phyloP scores from a whole-genome alignment of 1,284 basidiomycete species.

The Ganoderma sp. region DNA sequence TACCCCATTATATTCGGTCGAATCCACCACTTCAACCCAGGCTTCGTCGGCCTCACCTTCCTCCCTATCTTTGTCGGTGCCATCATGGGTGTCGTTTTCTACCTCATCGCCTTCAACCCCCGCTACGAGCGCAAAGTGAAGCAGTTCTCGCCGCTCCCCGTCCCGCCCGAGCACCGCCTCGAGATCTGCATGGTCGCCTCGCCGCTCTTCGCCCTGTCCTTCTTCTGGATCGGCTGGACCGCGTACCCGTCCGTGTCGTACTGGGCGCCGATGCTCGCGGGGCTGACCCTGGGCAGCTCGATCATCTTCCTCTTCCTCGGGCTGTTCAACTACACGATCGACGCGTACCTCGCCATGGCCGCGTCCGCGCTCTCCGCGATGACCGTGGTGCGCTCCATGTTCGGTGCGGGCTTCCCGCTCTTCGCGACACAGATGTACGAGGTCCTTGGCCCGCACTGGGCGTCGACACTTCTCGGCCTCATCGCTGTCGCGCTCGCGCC shows the following conservation, averaged over 20 bases:
- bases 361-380: slow-evolving; percentile 45
- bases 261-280: slow-evolving; percentile 42
- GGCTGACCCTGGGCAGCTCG: slow-evolving; percentile 37
- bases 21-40: slow-evolving; percentile 45
- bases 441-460: slow-evolving; percentile 44
- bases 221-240: slow-evolving; percentile 56
- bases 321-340: slow-evolving; percentile 47
- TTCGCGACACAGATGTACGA: slow-evolving; percentile 47
- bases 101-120: slow-evolving; percentile 41
- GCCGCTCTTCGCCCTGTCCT: slow-evolving; percentile 47
- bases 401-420: slow-evolving; percentile 47
- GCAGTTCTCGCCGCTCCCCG: slow-evolving; percentile 45
- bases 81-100: slow-evolving; percentile 32
- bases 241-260: slow-evolving; percentile 39
- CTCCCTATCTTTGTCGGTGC: slow-evolving; percentile 52
- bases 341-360: slow-evolving; percentile 46
- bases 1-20: slow-evolving; percentile 42
- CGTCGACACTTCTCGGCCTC: slow-evolving; percentile 42
- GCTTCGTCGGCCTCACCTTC: slow-evolving; percentile 51
- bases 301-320: slow-evolving; percentile 42
- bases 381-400: slow-evolving; percentile 44
- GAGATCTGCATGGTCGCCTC: slow-evolving; percentile 49
- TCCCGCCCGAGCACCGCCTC: slow-evolving; percentile 55
- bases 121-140: slow-evolving; percentile 38
- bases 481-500: slow-evolving; percentile 41